Percentiles rank a stretch among this genome's conserved stretches.
Conservation (phyloP, 2,329 filamentous ascomycete genomes). For the Nemania sp. region DNA sequence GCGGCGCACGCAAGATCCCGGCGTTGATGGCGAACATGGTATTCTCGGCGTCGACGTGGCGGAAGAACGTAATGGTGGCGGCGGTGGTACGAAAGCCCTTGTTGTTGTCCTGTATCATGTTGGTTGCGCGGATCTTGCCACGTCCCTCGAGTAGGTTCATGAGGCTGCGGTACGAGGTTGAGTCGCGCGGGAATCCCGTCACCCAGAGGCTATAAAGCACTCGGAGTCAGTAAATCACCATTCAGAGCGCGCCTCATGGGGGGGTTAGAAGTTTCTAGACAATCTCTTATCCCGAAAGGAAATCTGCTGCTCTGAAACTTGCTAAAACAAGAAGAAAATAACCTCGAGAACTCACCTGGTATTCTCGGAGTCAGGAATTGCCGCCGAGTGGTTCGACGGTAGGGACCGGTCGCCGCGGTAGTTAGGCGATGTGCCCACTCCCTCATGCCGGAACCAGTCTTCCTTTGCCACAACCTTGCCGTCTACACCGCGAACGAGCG, state of each 20-base stretch:
- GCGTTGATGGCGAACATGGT: constrained; percentile 16
- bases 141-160: constrained; percentile 23
- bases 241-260: too few relatives aligned
- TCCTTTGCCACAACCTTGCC: too few relatives aligned
- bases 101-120: constrained; percentile 1
- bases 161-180: constrained; percentile 6
- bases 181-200: constrained; percentile 9
- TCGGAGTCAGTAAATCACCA: too few relatives aligned
- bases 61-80: constrained; percentile 24
- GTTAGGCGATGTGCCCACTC: constrained; percentile 8
- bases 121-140: constrained; percentile 24
- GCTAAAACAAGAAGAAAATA: too few relatives aligned
- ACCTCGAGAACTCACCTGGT: too few relatives aligned
- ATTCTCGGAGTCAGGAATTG: constrained; percentile 25
- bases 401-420: constrained; percentile 30
- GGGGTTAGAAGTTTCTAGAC: too few relatives aligned
- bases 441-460: neutral
- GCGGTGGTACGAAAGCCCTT: constrained; percentile 1
- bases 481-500: neutral
- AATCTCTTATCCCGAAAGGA: too few relatives aligned
- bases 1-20: constrained; percentile 4
- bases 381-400: constrained; percentile 21
- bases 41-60: constrained; percentile 25
- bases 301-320: too few relatives aligned
- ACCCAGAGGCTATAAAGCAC: constrained; percentile 30